phyloP scores from a whole-genome alignment of 73 alveolate genomes.

The Durusdinium trenchii region DNA sequence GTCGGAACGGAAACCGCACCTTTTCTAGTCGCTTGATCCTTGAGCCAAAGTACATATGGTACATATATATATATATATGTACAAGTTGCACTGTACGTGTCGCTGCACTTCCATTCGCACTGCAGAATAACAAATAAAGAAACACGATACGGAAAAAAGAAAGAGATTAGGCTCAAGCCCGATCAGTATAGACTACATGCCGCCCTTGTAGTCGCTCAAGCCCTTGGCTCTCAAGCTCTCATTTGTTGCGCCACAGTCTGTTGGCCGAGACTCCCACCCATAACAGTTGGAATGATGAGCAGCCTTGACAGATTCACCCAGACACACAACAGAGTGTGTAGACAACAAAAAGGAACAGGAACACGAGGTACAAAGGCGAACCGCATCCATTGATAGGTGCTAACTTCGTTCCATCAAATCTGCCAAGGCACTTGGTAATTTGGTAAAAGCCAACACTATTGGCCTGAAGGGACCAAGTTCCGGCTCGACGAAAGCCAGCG shows the following conservation, averaged over 20 bases:
- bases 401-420: not conserved
- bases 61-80: too few relatives aligned
- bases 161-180: too few relatives aligned
- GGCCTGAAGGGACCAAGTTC: not conserved
- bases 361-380: too few relatives aligned
- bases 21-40: too few relatives aligned
- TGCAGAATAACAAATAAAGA: too few relatives aligned
- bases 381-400: too few relatives aligned
- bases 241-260: not conserved
- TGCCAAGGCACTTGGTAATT: constrained; percentile 75
- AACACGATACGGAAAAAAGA: too few relatives aligned
- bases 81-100: too few relatives aligned
- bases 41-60: too few relatives aligned
- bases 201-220: constrained; percentile 79
- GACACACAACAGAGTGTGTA: not conserved
- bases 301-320: not conserved
- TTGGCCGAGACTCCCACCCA: not conserved
- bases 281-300: constrained; percentile 84
- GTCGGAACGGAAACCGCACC: too few relatives aligned
- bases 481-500: too few relatives aligned
- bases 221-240: constrained; percentile 21
- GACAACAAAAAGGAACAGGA: not conserved
- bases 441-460: constrained; percentile 92
- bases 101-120: too few relatives aligned
- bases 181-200: constrained; percentile 35